Conservation (phyloP, 2,329 filamentous ascomycete species). For the Aulographum hederae region DNA sequence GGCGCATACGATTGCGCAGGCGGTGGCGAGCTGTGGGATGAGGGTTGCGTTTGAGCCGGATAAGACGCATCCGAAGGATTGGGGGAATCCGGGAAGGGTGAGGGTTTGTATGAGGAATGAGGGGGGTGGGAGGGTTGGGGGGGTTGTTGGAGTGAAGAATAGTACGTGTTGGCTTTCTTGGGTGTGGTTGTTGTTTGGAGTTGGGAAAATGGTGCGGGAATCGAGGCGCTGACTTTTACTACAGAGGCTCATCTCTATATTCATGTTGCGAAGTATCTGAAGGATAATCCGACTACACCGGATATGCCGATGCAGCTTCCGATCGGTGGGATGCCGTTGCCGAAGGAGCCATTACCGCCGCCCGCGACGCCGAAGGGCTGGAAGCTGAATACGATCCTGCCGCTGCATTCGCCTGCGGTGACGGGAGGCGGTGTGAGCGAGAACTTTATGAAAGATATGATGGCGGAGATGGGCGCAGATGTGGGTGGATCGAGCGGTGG, state of each 20-base stretch:
- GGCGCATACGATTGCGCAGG: constrained; percentile 74
- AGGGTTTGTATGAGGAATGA: constrained; percentile 52
- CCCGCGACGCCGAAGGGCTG: constrained; percentile 59
- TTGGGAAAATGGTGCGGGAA: background rate
- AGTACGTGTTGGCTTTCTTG: constrained; percentile 27
- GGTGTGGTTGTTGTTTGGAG: too few relatives aligned
- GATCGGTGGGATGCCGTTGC: constrained; percentile 53
- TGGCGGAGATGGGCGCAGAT: constrained; percentile 60
- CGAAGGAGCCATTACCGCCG: constrained; percentile 48
- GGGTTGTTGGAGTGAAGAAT: constrained; percentile 35
- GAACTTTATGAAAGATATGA: constrained; percentile 90
- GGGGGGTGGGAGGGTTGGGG: constrained; percentile 31
- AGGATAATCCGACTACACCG: constrained; percentile 59
- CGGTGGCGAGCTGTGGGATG: constrained; percentile 55
- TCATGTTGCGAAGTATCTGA: constrained; percentile 59
- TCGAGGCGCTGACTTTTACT: constrained; percentile 2
- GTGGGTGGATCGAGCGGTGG: constrained; percentile 6
- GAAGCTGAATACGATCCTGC: constrained; percentile 74
- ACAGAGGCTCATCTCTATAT: constrained; percentile 77
- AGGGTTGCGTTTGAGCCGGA: constrained; percentile 72
- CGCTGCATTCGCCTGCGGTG: constrained; percentile 74
- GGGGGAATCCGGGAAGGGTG: constrained; percentile 87
- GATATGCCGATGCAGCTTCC: constrained; percentile 50
- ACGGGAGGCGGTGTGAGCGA: constrained; percentile 87
- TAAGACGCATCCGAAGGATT: constrained; percentile 90